Evolutionary conservation across 2,329 filamentous ascomycete genomes (phyloP).

Genomic region (Bertia moriformis): DNA sequence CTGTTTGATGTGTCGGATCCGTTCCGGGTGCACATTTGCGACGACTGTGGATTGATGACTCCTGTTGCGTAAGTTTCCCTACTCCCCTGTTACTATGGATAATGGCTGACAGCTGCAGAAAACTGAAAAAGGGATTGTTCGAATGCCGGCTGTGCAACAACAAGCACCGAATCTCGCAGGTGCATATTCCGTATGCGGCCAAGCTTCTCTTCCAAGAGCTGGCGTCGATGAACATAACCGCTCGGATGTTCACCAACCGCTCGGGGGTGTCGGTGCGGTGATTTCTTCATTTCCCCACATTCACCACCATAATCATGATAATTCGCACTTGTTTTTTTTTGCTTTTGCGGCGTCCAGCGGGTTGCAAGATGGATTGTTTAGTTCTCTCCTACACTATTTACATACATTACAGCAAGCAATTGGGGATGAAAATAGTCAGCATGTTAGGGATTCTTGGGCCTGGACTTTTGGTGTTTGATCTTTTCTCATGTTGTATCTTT

Average conservation of each 20-base stretch:
- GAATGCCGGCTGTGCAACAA: slow-evolving; percentile 97
- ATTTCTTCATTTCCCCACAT: too few species aligned
- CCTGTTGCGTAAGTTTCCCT: slow-evolving; percentile 75
- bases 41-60: slow-evolving; percentile 97
- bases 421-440: too few species aligned
- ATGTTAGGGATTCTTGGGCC: too few species aligned
- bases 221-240: slow-evolving; percentile 94
- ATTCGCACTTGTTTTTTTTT: background rate
- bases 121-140: slow-evolving; percentile 88
- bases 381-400: too few species aligned
- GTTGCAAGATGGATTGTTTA: too few species aligned
- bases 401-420: too few species aligned
- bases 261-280: slow-evolving; percentile 61
- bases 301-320: too few species aligned
- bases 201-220: slow-evolving; percentile 98
- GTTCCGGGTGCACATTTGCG: slow-evolving; percentile 94
- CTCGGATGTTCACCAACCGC: slow-evolving; percentile 86
- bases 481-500: too few species aligned
- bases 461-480: too few species aligned
- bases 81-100: slow-evolving; percentile 2
- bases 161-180: slow-evolving; percentile 95
- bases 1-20: slow-evolving; percentile 95
- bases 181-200: slow-evolving; percentile 93
- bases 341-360: background rate
- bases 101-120: slow-evolving; percentile 36